Conservation (phyloP, 345 rosid species). For the Trapa incisa region DNA sequence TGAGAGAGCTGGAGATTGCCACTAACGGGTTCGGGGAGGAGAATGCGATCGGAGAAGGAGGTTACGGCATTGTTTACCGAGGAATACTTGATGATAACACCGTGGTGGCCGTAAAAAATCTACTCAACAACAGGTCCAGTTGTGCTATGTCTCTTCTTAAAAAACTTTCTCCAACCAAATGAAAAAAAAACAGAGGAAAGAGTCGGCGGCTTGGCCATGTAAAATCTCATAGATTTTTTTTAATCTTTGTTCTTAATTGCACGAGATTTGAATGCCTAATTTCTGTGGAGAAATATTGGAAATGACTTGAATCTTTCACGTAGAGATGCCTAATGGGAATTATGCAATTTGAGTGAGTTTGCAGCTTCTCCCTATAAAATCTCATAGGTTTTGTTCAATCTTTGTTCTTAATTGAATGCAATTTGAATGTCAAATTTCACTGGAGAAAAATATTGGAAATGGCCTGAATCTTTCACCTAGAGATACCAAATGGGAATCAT, state of each 20-base stretch:
- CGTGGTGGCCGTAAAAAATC: conserved; percentile 70
- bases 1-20: conserved; percentile 83
- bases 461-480: background rate
- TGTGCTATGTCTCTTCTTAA: background rate
- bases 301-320: background rate
- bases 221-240: background rate
- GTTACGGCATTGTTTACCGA: conserved; percentile 84
- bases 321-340: background rate
- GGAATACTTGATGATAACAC: conserved; percentile 63
- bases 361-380: background rate
- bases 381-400: background rate
- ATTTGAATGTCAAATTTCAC: background rate
- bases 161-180: too few species aligned
- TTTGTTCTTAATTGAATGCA: background rate
- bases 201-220: background rate
- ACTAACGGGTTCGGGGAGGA: conserved; percentile 60
- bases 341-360: background rate
- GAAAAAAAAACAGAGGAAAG: background rate
- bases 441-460: background rate
- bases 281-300: background rate
- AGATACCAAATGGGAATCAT: background rate
- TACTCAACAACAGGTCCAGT: conserved; percentile 64
- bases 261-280: background rate
- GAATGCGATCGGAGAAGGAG: conserved; percentile 94
- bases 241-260: background rate